Base-by-base conservation (phyloP, 1,284 basidiomycete genomes). In the Singerocomus inundabilis region DNA sequence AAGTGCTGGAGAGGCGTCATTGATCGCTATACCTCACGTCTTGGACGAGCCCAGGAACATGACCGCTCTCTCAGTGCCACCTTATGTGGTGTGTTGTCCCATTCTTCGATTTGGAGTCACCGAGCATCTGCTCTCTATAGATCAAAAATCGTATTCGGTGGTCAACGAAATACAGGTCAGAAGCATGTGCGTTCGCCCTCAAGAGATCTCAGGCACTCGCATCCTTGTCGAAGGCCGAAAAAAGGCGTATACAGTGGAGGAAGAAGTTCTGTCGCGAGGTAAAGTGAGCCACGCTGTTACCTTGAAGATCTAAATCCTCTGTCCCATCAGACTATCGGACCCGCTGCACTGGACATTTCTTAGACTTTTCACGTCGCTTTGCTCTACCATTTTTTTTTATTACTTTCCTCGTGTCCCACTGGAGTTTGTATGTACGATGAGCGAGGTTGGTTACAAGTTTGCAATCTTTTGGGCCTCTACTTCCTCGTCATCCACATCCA, bases 131-230 rank as follows among this genome's bases (percentile, higher is more conserved):
- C 26, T 39, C 28, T 32, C 8, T 47, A 37, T 51, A 78, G 75
- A 60, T 60, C 29, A 69, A 72, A 54, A 62, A 71, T 18, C 73
- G 73, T 34, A 70, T 69, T 25, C 72, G 75, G 13, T 62, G 82
- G 55, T 74, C 72, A 18, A 56, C 64, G 15, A 78, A 73, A 55
- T 82, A 74, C 55, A 72, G 77, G 35, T 67, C 70, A 26, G 83
- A 86, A 58, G 73, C 73, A 15, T 86, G 84, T 55, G 74, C 79
- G 33, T 63, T 80, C 11, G 70, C 73, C 13, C 66, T 73, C 18
- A 77, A 77, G 55, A 71, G 74, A 41, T 64, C 77, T 15, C 69
- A 72, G 21, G 70, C 70, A 16, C 50, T 68, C 50, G 60, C 69
- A 48, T 42, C 62, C 41, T 64, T 54, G 40, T 62, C 57, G 36